Percentiles rank a stretch among this genome's conserved stretches.
Conservation (phyloP, 345 rosid species). For the Clausena lansium region DNA sequence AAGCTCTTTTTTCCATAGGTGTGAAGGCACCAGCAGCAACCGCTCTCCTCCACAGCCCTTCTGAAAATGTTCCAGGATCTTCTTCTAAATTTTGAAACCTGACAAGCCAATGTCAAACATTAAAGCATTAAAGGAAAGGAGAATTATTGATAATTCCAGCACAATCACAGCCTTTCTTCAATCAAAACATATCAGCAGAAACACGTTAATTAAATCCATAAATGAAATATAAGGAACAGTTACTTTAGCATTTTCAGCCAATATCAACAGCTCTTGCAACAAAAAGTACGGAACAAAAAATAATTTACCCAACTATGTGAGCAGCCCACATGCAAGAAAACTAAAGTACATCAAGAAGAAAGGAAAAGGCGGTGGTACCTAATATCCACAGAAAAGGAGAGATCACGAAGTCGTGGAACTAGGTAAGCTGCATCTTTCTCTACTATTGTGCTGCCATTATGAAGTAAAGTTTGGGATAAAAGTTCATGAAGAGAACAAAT, state of each 20-base stretch:
- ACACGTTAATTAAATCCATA: neutral
- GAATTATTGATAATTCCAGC: neutral
- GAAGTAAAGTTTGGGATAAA: constrained; percentile 5
- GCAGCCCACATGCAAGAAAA: neutral
- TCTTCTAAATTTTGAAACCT: constrained; percentile 61
- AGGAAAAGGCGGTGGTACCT: constrained; percentile 37
- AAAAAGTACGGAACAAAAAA: neutral
- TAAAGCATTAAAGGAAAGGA: neutral
- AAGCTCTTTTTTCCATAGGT: constrained; percentile 73
- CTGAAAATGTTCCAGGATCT: constrained; percentile 52
- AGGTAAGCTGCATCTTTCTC: constrained; percentile 80
- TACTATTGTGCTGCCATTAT: constrained; percentile 52
- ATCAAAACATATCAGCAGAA: neutral
- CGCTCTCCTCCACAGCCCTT: constrained; percentile 94
- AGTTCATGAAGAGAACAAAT: constrained; percentile 1
- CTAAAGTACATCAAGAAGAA: neutral
- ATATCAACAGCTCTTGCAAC: neutral
- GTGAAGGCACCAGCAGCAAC: constrained; percentile 72
- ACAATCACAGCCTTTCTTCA: neutral
- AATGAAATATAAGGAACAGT: neutral
- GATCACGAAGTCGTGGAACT: constrained; percentile 84
- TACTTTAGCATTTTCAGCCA: neutral
- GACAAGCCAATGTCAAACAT: constrained; percentile 12
- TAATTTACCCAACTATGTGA: neutral
- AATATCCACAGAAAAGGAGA: constrained; percentile 88